A percentile compares a stretch with the other conserved stretches of the same genome.
phyloP scores from a whole-genome alignment of 441 rosid species.

The Populus tomentosa region DNA sequence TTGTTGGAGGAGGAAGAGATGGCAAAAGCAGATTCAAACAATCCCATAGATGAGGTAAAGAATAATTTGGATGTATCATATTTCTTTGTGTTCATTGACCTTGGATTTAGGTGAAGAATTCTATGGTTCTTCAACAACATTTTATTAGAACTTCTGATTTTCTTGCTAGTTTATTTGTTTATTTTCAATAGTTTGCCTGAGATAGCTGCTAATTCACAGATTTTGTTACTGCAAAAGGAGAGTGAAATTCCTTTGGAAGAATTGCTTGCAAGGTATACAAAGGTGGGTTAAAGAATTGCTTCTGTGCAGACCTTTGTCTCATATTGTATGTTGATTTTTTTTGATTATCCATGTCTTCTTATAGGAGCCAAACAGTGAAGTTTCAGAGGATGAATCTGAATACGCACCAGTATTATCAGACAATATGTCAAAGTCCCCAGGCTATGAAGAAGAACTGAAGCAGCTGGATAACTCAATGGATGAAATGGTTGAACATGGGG shows the following conservation, averaged over 20 bases:
- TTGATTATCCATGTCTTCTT: constrained; percentile 27
- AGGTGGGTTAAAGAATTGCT: constrained; percentile 61
- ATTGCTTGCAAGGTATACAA: constrained; percentile 92
- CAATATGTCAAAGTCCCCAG: constrained; percentile 33
- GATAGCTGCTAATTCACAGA: constrained; percentile 43
- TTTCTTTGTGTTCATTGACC: constrained; percentile 15
- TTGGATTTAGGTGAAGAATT: constrained; percentile 9
- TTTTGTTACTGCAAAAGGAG: constrained; percentile 81
- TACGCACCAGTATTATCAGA: constrained; percentile 63
- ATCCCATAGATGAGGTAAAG: constrained; percentile 72
- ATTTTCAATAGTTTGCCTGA: background rate
- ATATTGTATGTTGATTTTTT: constrained; percentile 17
- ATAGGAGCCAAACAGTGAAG: constrained; percentile 59
- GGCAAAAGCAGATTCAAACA: constrained; percentile 66
- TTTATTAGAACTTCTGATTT: background rate
- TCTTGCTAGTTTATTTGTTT: constrained; percentile 1
- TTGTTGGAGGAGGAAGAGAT: constrained; percentile 83
- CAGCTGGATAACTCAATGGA: constrained; percentile 38
- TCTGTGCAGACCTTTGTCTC: constrained; percentile 15
- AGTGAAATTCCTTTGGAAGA: constrained; percentile 86
- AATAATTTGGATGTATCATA: constrained; percentile 12
- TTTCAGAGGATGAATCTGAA: constrained; percentile 71
- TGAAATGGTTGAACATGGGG: constrained; percentile 39
- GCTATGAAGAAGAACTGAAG: constrained; percentile 34
- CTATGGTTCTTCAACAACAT: constrained; percentile 3